phyloP scores from a whole-genome alignment of 768 basidiomycete genomes.

The Russula virescens region DNA sequence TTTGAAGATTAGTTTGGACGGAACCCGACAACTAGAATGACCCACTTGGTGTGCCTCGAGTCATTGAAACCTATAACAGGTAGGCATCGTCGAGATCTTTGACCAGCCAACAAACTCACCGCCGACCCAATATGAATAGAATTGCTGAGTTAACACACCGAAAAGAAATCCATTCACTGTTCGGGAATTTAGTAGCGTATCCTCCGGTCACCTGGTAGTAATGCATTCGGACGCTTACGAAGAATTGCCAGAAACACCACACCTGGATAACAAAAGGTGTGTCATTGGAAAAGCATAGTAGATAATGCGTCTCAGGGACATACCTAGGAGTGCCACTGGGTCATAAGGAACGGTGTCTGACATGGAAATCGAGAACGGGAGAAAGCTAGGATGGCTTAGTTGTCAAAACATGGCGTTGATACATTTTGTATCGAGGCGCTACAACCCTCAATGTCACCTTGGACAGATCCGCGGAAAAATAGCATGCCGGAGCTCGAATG shows the following conservation, averaged over 20 bases:
- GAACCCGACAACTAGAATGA: not conserved
- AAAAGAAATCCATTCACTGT: slow-evolving; percentile 4
- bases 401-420: too few species aligned
- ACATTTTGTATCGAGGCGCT: too few species aligned
- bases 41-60: not conserved
- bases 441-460: too few species aligned
- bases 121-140: not conserved
- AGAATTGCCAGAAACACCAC: not conserved
- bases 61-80: not conserved
- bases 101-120: not conserved
- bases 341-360: too few species aligned
- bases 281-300: too few species aligned
- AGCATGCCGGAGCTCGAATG: too few species aligned
- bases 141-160: not conserved
- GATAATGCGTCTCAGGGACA: too few species aligned
- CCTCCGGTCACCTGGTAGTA: not conserved
- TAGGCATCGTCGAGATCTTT: not conserved
- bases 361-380: too few species aligned
- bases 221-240: not conserved
- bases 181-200: not conserved
- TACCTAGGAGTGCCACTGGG: too few species aligned
- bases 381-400: too few species aligned
- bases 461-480: too few species aligned
- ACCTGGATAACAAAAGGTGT: too few species aligned
- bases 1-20: not conserved